Evolutionary conservation across 2,329 filamentous ascomycete genomes (phyloP).

Genomic region (Colletotrichum higginsianum): DNA sequence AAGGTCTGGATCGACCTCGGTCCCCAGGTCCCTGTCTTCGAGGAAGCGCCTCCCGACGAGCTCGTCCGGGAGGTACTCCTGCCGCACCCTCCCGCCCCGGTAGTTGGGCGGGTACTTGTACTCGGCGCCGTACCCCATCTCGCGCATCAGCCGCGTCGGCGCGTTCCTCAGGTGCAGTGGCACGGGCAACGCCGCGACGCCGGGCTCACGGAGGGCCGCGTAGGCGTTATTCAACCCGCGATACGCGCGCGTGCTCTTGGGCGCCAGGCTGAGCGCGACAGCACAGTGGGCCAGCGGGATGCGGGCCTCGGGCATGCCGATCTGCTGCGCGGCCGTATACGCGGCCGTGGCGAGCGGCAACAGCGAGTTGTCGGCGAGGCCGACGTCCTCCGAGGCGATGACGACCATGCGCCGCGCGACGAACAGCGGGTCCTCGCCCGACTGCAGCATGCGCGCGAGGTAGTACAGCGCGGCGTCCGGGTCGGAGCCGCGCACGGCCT

Average conservation of each 20-base stretch:
- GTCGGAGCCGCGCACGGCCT: slow-evolving; percentile 90
- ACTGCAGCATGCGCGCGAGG: slow-evolving; percentile 94
- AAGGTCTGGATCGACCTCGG: slow-evolving; percentile 80
- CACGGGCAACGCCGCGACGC: slow-evolving; percentile 84
- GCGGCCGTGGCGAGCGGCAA: slow-evolving; percentile 87
- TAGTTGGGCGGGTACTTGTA: slow-evolving; percentile 99
- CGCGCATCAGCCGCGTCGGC: slow-evolving; percentile 92
- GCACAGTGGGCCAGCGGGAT: slow-evolving; percentile 92
- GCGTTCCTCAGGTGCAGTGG: slow-evolving; percentile 93
- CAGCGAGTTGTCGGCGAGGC: slow-evolving; percentile 88
- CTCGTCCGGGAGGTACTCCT: slow-evolving; percentile 90
- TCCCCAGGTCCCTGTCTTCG: slow-evolving; percentile 85
- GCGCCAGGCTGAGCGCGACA: slow-evolving; percentile 83
- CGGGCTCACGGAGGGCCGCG: slow-evolving; percentile 84
- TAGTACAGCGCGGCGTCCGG: slow-evolving; percentile 94
- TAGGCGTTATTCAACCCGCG: slow-evolving; percentile 85
- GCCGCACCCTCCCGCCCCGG: slow-evolving; percentile 82
- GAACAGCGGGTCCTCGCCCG: slow-evolving; percentile 93
- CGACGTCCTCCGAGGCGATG: slow-evolving; percentile 94
- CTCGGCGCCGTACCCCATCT: slow-evolving; percentile 88
- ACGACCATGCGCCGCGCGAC: slow-evolving; percentile 94
- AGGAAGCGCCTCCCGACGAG: slow-evolving; percentile 81
- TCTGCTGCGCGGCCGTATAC: slow-evolving; percentile 90
- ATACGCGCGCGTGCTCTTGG: slow-evolving; percentile 91
- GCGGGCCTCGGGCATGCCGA: slow-evolving; percentile 94